Conservation (phyloP, 306 rosid genomes). For the Malus sylvestris region DNA sequence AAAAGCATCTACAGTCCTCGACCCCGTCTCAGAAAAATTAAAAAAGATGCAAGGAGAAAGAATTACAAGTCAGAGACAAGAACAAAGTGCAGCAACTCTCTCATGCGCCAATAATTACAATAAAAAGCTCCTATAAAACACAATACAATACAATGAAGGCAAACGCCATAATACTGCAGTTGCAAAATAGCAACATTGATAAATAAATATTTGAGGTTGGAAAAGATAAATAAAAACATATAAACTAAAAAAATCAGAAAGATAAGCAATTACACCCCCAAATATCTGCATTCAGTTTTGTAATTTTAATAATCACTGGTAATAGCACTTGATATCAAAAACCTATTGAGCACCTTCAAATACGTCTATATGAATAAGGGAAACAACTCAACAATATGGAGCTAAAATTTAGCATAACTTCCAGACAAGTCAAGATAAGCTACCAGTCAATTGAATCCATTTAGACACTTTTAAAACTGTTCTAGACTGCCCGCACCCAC, state of each 20-base stretch:
- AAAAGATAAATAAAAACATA: background rate
- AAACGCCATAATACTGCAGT: background rate
- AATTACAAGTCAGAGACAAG: background rate
- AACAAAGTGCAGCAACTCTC: background rate
- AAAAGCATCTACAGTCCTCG: background rate
- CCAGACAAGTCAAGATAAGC: background rate
- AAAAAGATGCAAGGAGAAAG: background rate
- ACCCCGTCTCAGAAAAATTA: background rate
- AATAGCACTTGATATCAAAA: background rate
- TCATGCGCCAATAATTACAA: background rate
- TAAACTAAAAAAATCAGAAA: background rate
- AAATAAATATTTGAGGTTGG: background rate
- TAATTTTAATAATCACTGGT: background rate
- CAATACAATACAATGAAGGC: background rate
- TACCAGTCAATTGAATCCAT: background rate
- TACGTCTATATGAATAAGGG: background rate
- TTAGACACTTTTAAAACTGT: background rate
- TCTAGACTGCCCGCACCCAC: background rate
- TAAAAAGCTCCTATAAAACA: background rate
- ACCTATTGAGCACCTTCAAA: background rate
- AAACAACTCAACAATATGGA: background rate
- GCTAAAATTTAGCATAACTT: background rate
- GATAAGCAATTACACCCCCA: background rate
- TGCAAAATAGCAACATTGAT: background rate
- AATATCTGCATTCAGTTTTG: background rate